Evolutionary conservation across 306 rosid genomes (phyloP).

Genomic region (Dalbergia cochinchinensis): DNA sequence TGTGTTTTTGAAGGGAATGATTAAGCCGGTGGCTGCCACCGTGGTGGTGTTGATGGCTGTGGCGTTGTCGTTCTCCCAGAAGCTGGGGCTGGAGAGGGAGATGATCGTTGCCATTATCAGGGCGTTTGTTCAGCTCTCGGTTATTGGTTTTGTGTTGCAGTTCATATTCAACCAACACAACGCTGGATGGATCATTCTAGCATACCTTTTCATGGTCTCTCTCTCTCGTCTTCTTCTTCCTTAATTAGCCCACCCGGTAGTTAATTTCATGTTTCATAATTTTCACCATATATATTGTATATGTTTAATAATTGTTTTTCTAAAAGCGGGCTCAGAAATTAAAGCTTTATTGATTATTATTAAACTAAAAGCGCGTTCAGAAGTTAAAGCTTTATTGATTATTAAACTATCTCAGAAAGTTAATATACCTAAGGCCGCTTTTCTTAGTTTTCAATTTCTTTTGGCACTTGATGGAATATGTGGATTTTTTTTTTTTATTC

Average conservation of each 20-base stretch:
- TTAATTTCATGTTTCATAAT: not conserved
- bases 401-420: too few species aligned
- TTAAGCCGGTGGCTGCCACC: conserved; percentile 76
- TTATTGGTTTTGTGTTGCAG: conserved; percentile 89
- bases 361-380: too few species aligned
- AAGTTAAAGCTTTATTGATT: too few species aligned
- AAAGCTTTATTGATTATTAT: too few species aligned
- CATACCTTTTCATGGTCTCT: conserved; percentile 89
- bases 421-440: too few species aligned
- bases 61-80: conserved; percentile 68
- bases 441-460: too few species aligned
- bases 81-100: conserved; percentile 75
- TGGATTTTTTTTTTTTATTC: not conserved
- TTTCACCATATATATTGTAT: too few species aligned
- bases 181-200: conserved; percentile 78
- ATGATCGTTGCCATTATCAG: conserved; percentile 76
- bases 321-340: too few species aligned
- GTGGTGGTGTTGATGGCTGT: conserved; percentile 74
- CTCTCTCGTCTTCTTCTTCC: not conserved
- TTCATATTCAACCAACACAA: conserved; percentile 81
- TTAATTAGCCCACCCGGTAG: too few species aligned
- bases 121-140: conserved; percentile 86
- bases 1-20: conserved; percentile 79
- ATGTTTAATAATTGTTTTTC: too few species aligned
- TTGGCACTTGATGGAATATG: not conserved